Percentiles rank a stretch among this genome's conserved stretches.
phyloP scores from a whole-genome alignment of 1,284 basidiomycete genomes.

The Thecaphora thlaspeos region DNA sequence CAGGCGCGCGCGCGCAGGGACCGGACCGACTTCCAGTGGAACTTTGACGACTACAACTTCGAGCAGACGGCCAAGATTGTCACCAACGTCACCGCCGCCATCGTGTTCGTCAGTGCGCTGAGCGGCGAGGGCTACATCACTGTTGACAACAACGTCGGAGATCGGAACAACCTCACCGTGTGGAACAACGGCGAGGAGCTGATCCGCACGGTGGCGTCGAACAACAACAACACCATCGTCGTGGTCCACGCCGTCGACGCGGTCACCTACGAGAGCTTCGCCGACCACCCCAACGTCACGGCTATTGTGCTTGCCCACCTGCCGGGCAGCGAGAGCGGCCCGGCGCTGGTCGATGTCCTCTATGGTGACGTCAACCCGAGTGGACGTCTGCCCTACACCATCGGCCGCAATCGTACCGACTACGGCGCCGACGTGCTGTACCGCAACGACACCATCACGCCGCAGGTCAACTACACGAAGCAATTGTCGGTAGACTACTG shows the following conservation, averaged over 20 bases:
- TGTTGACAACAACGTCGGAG: constrained; percentile 61
- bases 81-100: constrained; percentile 60
- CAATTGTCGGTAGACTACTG: constrained; percentile 44
- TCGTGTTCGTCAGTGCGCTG: constrained; percentile 65
- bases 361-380: constrained; percentile 47
- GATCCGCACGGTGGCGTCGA: constrained; percentile 32
- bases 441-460: constrained; percentile 23
- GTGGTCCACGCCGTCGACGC: constrained; percentile 41
- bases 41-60: constrained; percentile 66
- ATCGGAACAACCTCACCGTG: constrained; percentile 74
- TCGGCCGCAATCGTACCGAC: constrained; percentile 41
- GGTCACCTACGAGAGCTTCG: constrained; percentile 43
- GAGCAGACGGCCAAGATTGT: constrained; percentile 36
- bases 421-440: constrained; percentile 39
- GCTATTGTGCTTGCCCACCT: constrained; percentile 44
- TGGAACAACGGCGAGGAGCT: constrained; percentile 72
- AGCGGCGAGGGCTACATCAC: constrained; percentile 60
- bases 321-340: constrained; percentile 45
- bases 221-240: constrained; percentile 51
- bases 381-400: constrained; percentile 49
- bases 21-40: constrained; percentile 61
- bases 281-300: constrained; percentile 48
- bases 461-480: constrained; percentile 50
- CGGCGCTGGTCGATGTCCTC: constrained; percentile 37
- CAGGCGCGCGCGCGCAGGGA: constrained; percentile 65